These are phyloP conservation scores for Leccinellum luteum DNA, from an alignment of 768 basidiomycete genomes.

Conservation along the genomic window DNA sequence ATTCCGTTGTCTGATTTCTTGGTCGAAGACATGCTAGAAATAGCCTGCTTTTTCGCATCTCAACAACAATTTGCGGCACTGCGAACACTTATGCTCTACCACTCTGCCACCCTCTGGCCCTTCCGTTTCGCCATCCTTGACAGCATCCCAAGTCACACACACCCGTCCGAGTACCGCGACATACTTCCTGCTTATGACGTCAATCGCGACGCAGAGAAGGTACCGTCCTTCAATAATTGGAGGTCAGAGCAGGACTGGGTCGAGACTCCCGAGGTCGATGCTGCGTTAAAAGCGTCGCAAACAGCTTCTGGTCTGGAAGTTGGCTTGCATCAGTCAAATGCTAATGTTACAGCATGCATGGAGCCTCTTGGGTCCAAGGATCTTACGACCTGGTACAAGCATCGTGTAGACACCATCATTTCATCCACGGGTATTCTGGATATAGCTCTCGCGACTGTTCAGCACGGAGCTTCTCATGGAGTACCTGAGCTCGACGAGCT, in stretches of 20 bases:
- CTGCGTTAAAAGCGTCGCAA: conserved; percentile 37
- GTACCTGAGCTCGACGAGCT: conserved; percentile 76
- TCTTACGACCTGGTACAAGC: conserved; percentile 73
- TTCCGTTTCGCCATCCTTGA: conserved; percentile 69
- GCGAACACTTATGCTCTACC: conserved; percentile 53
- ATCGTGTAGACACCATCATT: conserved; percentile 61
- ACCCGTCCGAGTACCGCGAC: conserved; percentile 58
- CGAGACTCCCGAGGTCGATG: conserved; percentile 45
- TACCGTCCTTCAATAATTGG: conserved; percentile 39
- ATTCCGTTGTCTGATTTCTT: conserved; percentile 68
- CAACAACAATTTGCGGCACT: conserved; percentile 57
- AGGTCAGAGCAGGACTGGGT: conserved; percentile 57
- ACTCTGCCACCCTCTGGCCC: conserved; percentile 60
- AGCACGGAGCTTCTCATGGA: conserved; percentile 82
- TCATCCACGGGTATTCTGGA: conserved; percentile 72
- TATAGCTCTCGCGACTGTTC: conserved; percentile 72
- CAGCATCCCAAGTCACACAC: conserved; percentile 68
- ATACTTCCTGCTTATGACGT: conserved; percentile 64
- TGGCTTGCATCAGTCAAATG: conserved; percentile 11
- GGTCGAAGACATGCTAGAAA: conserved; percentile 48
- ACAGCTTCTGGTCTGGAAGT: conserved; percentile 8
- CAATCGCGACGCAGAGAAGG: conserved; percentile 43
- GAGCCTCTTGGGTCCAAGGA: conserved; percentile 25
- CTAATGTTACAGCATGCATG: conserved; percentile 2
- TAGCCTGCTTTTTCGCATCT: conserved; percentile 67